These are phyloP conservation scores for Monilinia fructicola DNA, from an alignment of 2,329 filamentous ascomycete species.

Conservation along the genomic window DNA sequence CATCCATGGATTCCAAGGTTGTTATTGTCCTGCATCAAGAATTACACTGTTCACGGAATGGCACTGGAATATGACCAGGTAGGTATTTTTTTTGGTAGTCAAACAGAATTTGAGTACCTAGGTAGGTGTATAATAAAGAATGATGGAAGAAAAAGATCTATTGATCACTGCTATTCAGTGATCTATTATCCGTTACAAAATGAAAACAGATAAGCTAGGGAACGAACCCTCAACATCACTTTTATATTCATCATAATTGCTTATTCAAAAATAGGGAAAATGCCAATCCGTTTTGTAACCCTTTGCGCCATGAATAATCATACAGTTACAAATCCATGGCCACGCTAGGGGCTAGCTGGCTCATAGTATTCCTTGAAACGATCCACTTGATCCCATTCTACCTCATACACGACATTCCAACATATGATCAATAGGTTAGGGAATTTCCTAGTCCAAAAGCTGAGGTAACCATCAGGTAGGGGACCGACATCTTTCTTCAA, in stretches of 20 bases:
- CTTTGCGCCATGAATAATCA: constrained; percentile 8
- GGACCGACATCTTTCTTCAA: constrained; percentile 68
- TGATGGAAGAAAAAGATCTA: not conserved
- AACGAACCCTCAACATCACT: not conserved
- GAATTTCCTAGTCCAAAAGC: constrained; percentile 67
- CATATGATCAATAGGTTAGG: constrained; percentile 66
- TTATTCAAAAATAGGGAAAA: not conserved
- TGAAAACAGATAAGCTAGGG: not conserved
- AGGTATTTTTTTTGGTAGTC: not conserved
- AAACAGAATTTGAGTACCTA: not conserved
- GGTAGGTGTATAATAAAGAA: not conserved
- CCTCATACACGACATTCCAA: constrained; percentile 59
- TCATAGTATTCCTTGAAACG: constrained; percentile 71
- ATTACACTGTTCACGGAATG: not conserved
- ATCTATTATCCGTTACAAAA: not conserved
- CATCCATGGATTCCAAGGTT: too few species aligned
- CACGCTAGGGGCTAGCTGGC: constrained; percentile 39
- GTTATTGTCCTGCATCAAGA: not conserved
- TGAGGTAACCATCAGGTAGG: constrained; percentile 63
- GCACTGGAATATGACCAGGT: not conserved
- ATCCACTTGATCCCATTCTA: constrained; percentile 52
- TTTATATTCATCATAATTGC: constrained; percentile 5
- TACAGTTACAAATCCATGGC: not conserved
- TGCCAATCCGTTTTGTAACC: not conserved
- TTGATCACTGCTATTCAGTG: not conserved